Conservation (phyloP, 345 rosid genomes). For the Sisymbrium irio region DNA sequence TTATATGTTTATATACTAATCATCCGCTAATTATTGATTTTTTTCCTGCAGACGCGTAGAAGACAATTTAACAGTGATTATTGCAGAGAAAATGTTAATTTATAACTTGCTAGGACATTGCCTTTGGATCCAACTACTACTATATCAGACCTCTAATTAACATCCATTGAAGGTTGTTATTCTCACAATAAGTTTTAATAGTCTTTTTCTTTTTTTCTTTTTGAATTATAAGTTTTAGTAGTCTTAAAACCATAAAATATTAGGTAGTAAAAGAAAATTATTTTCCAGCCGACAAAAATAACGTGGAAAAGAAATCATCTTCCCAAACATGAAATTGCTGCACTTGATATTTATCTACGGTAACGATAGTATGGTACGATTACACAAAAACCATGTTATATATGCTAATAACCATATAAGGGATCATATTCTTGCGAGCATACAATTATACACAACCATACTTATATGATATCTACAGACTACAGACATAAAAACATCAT, state of each 20-base stretch:
- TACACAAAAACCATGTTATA: not conserved
- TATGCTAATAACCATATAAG: slow-evolving; percentile 5
- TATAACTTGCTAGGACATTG: not conserved
- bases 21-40: not conserved
- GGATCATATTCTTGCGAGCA: not conserved
- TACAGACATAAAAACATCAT: not conserved
- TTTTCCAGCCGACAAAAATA: not conserved
- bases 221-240: not conserved
- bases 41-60: not conserved
- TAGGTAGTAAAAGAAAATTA: not conserved
- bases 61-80: not conserved
- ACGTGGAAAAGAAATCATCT: not conserved
- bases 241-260: not conserved
- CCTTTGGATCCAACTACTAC: not conserved
- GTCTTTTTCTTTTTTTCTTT: no score
- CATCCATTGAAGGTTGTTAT: not conserved
- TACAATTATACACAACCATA: not conserved
- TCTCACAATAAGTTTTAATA: not conserved
- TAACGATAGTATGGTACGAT: not conserved
- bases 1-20: not conserved
- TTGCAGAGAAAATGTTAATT: not conserved
- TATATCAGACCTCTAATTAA: not conserved
- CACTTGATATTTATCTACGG: not conserved
- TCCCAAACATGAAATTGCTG: not conserved
- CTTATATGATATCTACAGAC: no score